Evolutionary conservation across 2,329 filamentous ascomycete genomes (phyloP).

Genomic region (Pseudogymnoascus pannorum): DNA sequence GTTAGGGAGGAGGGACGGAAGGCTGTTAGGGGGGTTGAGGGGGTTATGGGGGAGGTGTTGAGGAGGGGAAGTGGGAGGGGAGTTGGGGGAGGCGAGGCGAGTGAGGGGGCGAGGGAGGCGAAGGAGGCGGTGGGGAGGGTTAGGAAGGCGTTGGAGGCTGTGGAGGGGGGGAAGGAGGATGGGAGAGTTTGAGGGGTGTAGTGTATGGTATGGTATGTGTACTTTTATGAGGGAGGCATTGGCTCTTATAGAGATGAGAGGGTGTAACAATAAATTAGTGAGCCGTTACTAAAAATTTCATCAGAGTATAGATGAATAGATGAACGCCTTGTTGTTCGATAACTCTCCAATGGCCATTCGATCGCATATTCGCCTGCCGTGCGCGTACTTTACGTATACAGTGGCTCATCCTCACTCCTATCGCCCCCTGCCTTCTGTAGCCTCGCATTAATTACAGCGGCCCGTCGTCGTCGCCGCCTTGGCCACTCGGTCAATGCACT

Average conservation of each 20-base stretch:
- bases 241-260: background rate
- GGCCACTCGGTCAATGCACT: background rate
- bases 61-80: constrained; percentile 10
- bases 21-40: constrained; percentile 50
- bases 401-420: background rate
- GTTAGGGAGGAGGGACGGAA: constrained; percentile 61
- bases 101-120: constrained; percentile 20
- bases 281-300: background rate
- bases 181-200: background rate
- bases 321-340: too few relatives aligned
- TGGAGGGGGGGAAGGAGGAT: background rate
- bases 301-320: background rate
- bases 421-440: background rate
- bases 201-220: background rate
- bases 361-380: background rate
- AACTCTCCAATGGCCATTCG: too few relatives aligned
- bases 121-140: constrained; percentile 17
- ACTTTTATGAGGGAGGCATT: background rate
- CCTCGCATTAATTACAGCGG: too few relatives aligned
- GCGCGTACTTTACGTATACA: background rate
- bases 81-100: background rate
- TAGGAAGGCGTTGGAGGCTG: constrained; percentile 10
- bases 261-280: background rate
- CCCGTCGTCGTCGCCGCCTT: background rate
- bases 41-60: constrained; percentile 43